Evolutionary conservation across 805 yeast genomes (phyloP).

Genomic region (Kuraishia cidri): DNA sequence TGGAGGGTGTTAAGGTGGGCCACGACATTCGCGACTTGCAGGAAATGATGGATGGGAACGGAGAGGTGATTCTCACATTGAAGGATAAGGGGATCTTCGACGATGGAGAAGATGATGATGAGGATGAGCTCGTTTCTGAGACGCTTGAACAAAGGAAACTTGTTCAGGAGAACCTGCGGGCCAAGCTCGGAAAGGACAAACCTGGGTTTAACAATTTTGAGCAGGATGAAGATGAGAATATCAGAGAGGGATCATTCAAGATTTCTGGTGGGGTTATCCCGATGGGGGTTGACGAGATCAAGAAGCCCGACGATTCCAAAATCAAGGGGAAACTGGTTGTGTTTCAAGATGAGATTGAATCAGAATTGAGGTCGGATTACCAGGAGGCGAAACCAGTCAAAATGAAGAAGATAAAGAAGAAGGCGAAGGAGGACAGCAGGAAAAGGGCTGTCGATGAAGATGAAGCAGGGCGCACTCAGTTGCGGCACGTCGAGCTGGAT

Average conservation of each 20-base stretch:
- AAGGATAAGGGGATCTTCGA: conserved; percentile 33
- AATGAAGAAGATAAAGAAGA: conserved; percentile 18
- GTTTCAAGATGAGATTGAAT: conserved; percentile 3
- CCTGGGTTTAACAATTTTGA: conserved; percentile 6
- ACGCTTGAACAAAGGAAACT: conserved; percentile 21
- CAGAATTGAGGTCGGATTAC: conserved; percentile 1
- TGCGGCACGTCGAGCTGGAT: conserved; percentile 16
- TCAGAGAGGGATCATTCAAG: conserved; percentile 12
- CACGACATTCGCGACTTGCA: conserved; percentile 34
- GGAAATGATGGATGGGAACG: conserved; percentile 20
- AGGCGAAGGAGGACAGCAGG: conserved; percentile 7
- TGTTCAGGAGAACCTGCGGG: conserved; percentile 14
- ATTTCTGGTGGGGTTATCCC: conserved; percentile 6
- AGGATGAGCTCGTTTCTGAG: conserved; percentile 31
- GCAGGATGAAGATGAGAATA: conserved; percentile 14
- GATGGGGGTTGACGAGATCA: background rate
- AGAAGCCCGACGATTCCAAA: background rate
- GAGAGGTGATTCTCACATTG: conserved; percentile 47
- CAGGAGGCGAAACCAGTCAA: conserved; percentile 15
- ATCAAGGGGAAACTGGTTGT: conserved; percentile 4
- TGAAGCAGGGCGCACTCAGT: conserved; percentile 7
- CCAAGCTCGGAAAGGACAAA: conserved; percentile 10
- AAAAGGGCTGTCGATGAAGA: conserved; percentile 11
- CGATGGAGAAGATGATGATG: conserved; percentile 21
- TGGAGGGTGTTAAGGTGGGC: conserved; percentile 29